Evolutionary conservation across 2,329 filamentous ascomycete species (phyloP).

Genomic region (Lasiodiplodia theobromae): DNA sequence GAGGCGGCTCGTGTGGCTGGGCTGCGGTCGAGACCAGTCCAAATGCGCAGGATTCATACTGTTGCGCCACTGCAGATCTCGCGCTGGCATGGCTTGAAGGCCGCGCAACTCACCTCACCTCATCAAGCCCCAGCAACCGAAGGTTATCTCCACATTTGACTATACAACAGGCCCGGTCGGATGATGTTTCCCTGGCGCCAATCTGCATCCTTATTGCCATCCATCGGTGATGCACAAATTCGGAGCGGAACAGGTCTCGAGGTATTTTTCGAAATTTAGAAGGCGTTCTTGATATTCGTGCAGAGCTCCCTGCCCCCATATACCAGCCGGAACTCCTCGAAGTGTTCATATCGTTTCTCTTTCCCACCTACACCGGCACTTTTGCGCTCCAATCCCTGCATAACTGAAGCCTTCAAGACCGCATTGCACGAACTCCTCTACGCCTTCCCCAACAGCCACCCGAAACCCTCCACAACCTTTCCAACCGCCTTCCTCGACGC

Average conservation of each 20-base stretch:
- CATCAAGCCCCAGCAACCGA: no score
- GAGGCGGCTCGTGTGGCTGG: neutral
- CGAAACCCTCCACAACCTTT: slow-evolving; percentile 43
- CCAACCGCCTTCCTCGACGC: slow-evolving; percentile 37
- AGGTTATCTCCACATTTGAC: no score
- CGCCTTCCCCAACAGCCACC: slow-evolving; percentile 41
- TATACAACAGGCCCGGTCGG: no score
- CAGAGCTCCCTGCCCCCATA: no score
- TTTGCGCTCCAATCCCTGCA: neutral
- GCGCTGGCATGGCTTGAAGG: neutral
- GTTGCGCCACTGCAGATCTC: neutral
- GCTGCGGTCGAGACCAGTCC: neutral
- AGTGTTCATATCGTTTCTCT: no score
- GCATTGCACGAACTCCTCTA: neutral
- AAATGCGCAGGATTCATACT: neutral
- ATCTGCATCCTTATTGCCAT: no score
- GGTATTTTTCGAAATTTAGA: neutral
- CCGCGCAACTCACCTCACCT: no score
- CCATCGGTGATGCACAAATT: no score
- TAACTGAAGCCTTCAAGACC: neutral
- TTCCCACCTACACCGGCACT: neutral
- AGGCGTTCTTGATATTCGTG: neutral
- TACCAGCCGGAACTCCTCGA: neutral
- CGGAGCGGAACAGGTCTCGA: no score
- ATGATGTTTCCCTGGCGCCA: no score